phyloP scores from a whole-genome alignment of 495 filamentous ascomycete species.

The Penicillium turbatum region DNA sequence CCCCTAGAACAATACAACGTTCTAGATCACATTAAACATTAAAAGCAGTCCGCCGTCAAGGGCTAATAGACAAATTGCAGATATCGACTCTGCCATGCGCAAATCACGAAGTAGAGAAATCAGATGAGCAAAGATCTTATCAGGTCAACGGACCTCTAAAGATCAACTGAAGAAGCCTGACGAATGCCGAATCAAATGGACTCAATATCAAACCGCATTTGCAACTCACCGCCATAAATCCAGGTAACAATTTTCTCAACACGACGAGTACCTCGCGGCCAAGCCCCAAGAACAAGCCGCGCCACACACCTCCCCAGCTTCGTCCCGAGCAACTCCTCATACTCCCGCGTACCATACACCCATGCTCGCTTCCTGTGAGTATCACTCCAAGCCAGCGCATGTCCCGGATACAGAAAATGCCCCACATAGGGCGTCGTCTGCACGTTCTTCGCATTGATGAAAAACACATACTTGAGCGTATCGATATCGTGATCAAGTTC shows the following conservation, averaged over 20 bases:
- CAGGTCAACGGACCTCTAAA: neutral
- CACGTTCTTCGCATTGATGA: neutral
- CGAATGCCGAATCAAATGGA: neutral
- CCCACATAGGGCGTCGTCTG: neutral
- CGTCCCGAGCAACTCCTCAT: neutral
- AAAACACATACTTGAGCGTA: neutral
- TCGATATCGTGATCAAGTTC: neutral
- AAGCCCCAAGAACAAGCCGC: neutral
- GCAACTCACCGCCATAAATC: neutral
- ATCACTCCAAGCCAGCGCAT: neutral
- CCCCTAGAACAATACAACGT: too few species aligned
- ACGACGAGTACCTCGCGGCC: neutral
- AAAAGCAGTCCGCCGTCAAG: too few species aligned
- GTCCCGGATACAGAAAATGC: neutral
- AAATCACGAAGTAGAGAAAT: too few species aligned
- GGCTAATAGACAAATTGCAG: too few species aligned
- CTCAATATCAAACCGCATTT: slow-evolving; percentile 1
- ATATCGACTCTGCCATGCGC: too few species aligned
- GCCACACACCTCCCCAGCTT: neutral
- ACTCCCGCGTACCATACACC: neutral
- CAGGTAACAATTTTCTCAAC: neutral
- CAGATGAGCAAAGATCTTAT: too few species aligned
- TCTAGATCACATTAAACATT: too few species aligned
- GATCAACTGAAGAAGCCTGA: neutral
- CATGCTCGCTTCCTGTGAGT: neutral